Base-by-base conservation (phyloP, 2,329 filamentous ascomycete genomes). In the Orbilia oligospora region DNA sequence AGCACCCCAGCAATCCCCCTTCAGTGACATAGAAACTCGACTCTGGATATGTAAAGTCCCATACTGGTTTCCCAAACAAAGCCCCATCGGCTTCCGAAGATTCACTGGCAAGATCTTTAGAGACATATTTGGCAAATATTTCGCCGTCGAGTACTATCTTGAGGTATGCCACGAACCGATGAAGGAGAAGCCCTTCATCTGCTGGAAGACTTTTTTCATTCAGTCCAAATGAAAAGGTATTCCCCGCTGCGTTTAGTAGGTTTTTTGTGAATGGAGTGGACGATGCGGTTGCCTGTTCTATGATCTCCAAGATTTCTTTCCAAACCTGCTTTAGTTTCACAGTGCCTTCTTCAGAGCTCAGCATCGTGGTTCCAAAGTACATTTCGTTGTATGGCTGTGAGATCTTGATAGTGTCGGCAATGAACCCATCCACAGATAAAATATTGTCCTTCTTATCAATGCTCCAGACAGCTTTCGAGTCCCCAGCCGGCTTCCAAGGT, bases 21-120 rank as follows among this genome's bases (percentile, higher is more conserved):
- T 80, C 77, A 24, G 81, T 82, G 63, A 82, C 73, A 41, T 80
- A 82, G 58, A 82, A 81, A 56, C 80, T 82, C 24, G 81, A 81
- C 56, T 81, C 80, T 14, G 80, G 81, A 38, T 82, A 82, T 22
- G 55, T 79, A 63, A 82, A 82, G 36, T 82, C 81, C 81, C 81
- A 81, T 20, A 81, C 81, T 27, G 80, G 80, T 67, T 81, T 81
- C 6, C 78, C 80, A 51, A 82, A 82, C 63, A 70, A 22, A 18
- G 65, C n/a, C 10, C 81, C 81, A 55, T 82, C 75, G 30, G 61
- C 73, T 64, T 71, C 18, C 64, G 76, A 51, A 3, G 79, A 79
- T 70, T 82, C 79, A n/a, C 81, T 70, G 10, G 80, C 67, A n/a
- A 82, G 27, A 18, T 81, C 80, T 51, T 27, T n/a, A 22, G 81